phyloP scores from a whole-genome alignment of 1,284 basidiomycete species.

The Cutaneotrichosporon curvatum region DNA sequence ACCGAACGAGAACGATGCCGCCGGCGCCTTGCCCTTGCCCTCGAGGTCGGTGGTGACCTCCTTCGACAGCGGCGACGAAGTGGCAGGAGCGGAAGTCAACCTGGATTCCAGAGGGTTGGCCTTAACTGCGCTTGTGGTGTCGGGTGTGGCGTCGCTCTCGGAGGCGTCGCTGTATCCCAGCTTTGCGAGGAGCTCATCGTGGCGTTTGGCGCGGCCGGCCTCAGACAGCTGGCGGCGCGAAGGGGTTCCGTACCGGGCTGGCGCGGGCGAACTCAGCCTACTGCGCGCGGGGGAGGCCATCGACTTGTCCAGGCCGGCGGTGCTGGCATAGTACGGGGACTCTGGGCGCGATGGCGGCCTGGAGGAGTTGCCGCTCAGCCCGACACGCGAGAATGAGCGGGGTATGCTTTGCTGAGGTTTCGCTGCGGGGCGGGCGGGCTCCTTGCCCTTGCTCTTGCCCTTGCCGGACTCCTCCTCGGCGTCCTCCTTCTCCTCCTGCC shows the following conservation, averaged over 20 bases:
- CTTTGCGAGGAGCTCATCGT: slow-evolving; percentile 17
- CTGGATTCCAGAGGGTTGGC: background rate
- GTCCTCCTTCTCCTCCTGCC: slow-evolving; percentile 8
- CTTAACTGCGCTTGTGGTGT: slow-evolving; percentile 1
- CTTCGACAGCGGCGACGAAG: slow-evolving; percentile 2
- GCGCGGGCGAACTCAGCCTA: slow-evolving; percentile 7
- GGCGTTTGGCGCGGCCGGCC: slow-evolving; percentile 10
- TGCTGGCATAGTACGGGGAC: slow-evolving; percentile 9
- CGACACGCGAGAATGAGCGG: slow-evolving; percentile 1
- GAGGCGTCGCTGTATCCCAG: slow-evolving; percentile 1
- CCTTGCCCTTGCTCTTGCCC: background rate
- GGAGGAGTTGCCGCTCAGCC: slow-evolving; percentile 4
- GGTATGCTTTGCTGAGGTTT: too few relatives aligned
- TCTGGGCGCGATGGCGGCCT: slow-evolving; percentile 4
- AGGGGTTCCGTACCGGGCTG: background rate
- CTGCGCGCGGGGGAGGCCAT: slow-evolving; percentile 2
- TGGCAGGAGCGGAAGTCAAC: background rate
- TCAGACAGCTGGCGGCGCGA: slow-evolving; percentile 11
- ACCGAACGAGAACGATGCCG: slow-evolving; percentile 5
- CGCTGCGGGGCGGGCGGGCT: background rate
- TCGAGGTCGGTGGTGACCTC: background rate
- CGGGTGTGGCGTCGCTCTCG: background rate
- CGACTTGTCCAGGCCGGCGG: slow-evolving; percentile 6
- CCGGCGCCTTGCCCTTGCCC: background rate
- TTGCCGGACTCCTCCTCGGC: background rate